Evolutionary conservation across 1,139 yeast genomes (phyloP), one percentile per base, ranked within the genome.

Genomic region (Yueomyces sp.): DNA sequence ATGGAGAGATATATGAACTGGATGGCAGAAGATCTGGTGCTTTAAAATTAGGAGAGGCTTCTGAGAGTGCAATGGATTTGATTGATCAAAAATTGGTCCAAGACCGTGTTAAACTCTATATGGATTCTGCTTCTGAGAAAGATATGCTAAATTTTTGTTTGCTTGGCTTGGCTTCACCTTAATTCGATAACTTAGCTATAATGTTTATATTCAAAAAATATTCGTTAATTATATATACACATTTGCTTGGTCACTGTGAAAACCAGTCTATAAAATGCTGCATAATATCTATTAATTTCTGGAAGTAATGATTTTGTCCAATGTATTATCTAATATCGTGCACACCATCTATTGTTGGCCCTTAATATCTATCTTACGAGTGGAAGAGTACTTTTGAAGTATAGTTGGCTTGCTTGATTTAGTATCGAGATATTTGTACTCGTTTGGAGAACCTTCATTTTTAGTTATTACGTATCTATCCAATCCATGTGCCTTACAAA

Each of bases 1-100:
- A 74, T 50, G 72, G 74, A n/a, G 75, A 73, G 47, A 59, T 89
- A 31, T 83, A 76, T 52, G 97, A 91, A 60, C 69, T 91, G 41
- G 98, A 91, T 58, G 98, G 98, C 0, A 70, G 97, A 50, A 71
- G 95, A 50, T 66, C 65, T 38, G 95, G 96, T 0, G 89, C 95
- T 0, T 67, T 80, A 39, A 78, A 74, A 47, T 65, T 83, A 44
- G 89, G 93, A 3, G 19, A 32, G 7, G 30, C 29, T 8, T 12
- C 35, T 4, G 27, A n/a, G 0, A 53, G 52, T 11, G 56, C 71
- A 3, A 48, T 45, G 0, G 81, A 81, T 52, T 69, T 87, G 36
- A 56, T 86, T 33, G 68, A 71, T 28, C 79, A 78, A 39, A 64
- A 68, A 2, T 57, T 64, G 27, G 67, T 87, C 25, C 57, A 68